Evolutionary conservation across 2,329 filamentous ascomycete species (phyloP), one percentile per base, ranked within the genome.

Genomic region (Clathrospora elynae): DNA sequence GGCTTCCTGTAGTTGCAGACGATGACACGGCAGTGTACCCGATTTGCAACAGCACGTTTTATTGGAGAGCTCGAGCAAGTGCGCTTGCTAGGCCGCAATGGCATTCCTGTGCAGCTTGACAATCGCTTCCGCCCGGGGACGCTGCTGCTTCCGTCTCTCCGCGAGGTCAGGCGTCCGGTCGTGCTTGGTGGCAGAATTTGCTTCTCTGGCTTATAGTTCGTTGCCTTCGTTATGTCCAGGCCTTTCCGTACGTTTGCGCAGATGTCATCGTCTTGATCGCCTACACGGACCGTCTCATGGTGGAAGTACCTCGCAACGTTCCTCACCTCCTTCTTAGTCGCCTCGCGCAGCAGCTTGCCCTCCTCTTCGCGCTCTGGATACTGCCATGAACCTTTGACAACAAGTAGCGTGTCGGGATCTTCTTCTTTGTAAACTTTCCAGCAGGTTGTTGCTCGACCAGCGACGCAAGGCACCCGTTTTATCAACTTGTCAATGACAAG

Each of bases 271-370:
- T 6, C 20, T 6, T 6, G 6, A 10, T 10, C 20, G 10, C 20
- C 20, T 36, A 23, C 10, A 10, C 51, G 53, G 36, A 76, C 71
- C 18, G 66, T 75, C 49, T 74, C 63, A 50, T 74, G 65, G 51
- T 74, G 48, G 61, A 75, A 75, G 42, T 77, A 70, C 42, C 68
- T 57, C 22, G 71, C 67, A 16, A 77, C 58, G 33, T 76, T 72
- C 1, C 66, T 41, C 4, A 73, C 68, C 1, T 50, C 59, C 50
- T 67, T 66, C 3, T 55, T 26, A 10, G 64, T 73, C 26, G 65
- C 71, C 42, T 74, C 59, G 5, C 9, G n/a, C 14, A 30, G 28
- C 28, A 23, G 20, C 6, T 6, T 6, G 20, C 20, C 20, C 10
- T 23, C 20, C 10, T 23, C 20, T 6, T 6, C 6, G 6, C 20